A percentile compares a stretch with the other conserved stretches of the same genome.
Evolutionary conservation across 225 moss, liverwort and hornwort species (phyloP).

Genomic region (Anthoceros angustus): DNA sequence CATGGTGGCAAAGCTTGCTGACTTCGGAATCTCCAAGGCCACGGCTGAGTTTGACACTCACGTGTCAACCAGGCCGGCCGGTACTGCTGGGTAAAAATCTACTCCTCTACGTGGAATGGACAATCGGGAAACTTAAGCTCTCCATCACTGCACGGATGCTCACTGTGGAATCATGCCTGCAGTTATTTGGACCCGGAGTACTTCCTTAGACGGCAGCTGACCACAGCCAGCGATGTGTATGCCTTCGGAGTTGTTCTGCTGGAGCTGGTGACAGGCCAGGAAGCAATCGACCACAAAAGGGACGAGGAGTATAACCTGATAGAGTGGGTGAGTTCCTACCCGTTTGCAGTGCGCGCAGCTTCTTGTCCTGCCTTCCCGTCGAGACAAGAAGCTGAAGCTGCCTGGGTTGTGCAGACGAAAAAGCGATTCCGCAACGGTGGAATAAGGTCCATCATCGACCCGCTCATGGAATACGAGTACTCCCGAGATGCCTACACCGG

Average conservation of each 20-base stretch:
- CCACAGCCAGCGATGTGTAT: background rate
- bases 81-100: background rate
- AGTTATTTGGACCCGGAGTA: slow-evolving; percentile 1
- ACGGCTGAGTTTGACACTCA: slow-evolving; percentile 1
- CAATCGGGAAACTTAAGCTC: too few relatives aligned
- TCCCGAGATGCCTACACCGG: background rate
- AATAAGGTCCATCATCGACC: background rate
- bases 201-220: background rate
- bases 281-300: background rate
- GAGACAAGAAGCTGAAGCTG: background rate
- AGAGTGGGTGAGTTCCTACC: background rate
- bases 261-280: slow-evolving; percentile 2
- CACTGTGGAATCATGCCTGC: background rate
- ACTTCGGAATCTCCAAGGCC: slow-evolving; percentile 2
- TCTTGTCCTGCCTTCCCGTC: background rate
- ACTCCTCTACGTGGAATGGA: background rate
- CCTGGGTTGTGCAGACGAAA: background rate
- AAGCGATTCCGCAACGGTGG: background rate
- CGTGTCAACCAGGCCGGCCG: background rate
- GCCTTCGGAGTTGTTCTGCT: background rate
- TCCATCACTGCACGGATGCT: too few relatives aligned
- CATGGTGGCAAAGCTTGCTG: slow-evolving; percentile 1
- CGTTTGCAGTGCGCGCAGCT: background rate
- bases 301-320: background rate
- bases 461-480: slow-evolving; percentile 1